Evolutionary conservation across 768 basidiomycete species (phyloP), one percentile per base, ranked within the genome.

Genomic region (Serendipita indica): DNA sequence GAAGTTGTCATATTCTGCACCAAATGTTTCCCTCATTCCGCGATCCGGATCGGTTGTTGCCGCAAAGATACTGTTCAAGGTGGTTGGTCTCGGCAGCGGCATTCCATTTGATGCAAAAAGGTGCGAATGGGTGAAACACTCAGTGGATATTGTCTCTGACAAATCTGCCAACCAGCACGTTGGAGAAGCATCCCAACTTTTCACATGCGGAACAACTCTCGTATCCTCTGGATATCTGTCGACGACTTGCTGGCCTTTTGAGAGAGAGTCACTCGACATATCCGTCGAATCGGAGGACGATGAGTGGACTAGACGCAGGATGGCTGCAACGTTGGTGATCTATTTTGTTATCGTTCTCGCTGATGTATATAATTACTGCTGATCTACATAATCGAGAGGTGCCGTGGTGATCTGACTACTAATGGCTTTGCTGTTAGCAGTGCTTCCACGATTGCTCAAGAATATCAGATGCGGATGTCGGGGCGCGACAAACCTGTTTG

Each of bases 51-150:
- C 80, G 3, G 75, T 86, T 13, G 73, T 77, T 41, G 83, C 81
- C 1, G 85, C 89, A 41, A 93, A 94, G 69, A 84, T 96, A 41
- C 72, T 96, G 63, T 97, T 79, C 75, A 87, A 87, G 67, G 75
- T 87, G 30, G 69, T 93, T 16, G 79, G 79, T 14, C 86, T 84
- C 7, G 72, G 74, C 1, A 76, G 79, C 12, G 25, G 45, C 39
- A 70, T 72, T 10, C 67, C 70, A 30, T 68, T 71, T n/a, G 79
- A 83, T 64, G 67, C 84, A 43, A 77, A 75, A 62, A 73, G 68
- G 84, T 82, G 60, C 34, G 73, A 70, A 25, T 12, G 35, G 58
- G 33, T 39, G 3, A 12, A 18, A 16, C 20, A 33, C 59, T 39
- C 39, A 18, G 2, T 7, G 43, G 33, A 49, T 27, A 30, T 57